Evolutionary conservation across 2,329 filamentous ascomycete species (phyloP).

Genomic region (Phialophora tarda): DNA sequence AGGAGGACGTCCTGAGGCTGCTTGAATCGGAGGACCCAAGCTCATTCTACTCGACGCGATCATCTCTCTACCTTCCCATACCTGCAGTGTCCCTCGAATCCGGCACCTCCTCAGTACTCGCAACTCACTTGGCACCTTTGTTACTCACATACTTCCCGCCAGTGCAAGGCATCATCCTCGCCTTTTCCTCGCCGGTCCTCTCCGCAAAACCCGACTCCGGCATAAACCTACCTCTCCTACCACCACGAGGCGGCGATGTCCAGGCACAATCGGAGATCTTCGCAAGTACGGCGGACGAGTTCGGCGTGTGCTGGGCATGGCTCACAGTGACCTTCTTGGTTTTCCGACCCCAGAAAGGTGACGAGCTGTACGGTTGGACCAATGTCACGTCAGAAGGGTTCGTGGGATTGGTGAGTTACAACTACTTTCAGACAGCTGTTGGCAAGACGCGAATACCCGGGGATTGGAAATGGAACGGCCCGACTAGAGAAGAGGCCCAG

Average conservation of each 20-base stretch:
- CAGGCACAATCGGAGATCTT: constrained; percentile 50
- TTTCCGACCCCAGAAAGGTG: constrained; percentile 75
- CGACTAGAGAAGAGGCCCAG: constrained; percentile 47
- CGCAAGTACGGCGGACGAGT: constrained; percentile 70
- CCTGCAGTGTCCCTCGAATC: constrained; percentile 61
- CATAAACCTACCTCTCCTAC: constrained; percentile 47
- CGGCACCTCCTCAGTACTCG: constrained; percentile 63
- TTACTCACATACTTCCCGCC: constrained; percentile 68
- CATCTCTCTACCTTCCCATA: constrained; percentile 67
- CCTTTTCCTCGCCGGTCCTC: constrained; percentile 37
- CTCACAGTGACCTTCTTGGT: constrained; percentile 85
- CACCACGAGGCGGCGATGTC: constrained; percentile 40
- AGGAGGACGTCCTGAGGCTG: constrained; percentile 16
- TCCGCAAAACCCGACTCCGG: constrained; percentile 44
- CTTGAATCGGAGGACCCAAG: constrained; percentile 31
- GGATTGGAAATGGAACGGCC: constrained; percentile 79
- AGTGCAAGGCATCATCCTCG: constrained; percentile 56
- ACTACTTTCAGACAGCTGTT: constrained; percentile 89
- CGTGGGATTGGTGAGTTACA: constrained; percentile 85
- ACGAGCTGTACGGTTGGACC: constrained; percentile 74
- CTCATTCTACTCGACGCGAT: constrained; percentile 36
- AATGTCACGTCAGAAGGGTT: constrained; percentile 82
- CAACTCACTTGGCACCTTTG: constrained; percentile 66
- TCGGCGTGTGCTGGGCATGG: constrained; percentile 85
- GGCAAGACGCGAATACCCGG: constrained; percentile 75